A percentile compares a stretch with the other conserved stretches of the same genome.
These are phyloP conservation scores for Aspergillus jensenii DNA, from an alignment of 2,329 filamentous ascomycete genomes.

Conservation along the genomic window DNA sequence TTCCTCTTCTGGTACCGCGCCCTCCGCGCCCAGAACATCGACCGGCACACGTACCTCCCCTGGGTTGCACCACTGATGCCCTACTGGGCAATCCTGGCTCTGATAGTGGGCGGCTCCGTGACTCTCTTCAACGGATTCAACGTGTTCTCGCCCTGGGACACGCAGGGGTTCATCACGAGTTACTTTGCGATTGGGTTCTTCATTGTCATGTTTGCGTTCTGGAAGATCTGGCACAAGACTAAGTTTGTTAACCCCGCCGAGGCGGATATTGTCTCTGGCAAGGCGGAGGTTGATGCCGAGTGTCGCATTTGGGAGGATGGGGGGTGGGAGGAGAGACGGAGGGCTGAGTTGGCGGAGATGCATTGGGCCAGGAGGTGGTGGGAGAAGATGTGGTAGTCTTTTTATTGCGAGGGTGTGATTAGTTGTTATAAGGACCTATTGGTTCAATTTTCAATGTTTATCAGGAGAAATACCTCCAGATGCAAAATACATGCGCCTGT, in stretches of 20 bases:
- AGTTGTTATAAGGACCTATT: too few species aligned
- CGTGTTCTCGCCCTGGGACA: slow-evolving; percentile 40
- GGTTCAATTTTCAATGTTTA: too few species aligned
- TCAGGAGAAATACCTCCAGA: too few species aligned
- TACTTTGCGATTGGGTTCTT: slow-evolving; percentile 50
- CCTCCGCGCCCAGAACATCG: slow-evolving; percentile 65
- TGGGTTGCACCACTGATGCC: slow-evolving; percentile 69
- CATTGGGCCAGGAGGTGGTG: slow-evolving; percentile 26
- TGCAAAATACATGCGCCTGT: too few species aligned
- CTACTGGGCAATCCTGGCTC: slow-evolving; percentile 65
- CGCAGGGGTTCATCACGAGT: slow-evolving; percentile 51
- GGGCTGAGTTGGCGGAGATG: slow-evolving; percentile 30
- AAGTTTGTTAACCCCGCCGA: slow-evolving; percentile 26
- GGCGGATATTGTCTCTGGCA: slow-evolving; percentile 34
- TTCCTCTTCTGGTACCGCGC: slow-evolving; percentile 72
- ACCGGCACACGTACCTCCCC: slow-evolving; percentile 61
- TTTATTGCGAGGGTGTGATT: too few species aligned
- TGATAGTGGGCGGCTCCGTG: slow-evolving; percentile 52
- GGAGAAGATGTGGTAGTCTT: slow-evolving; percentile 32
- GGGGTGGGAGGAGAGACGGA: slow-evolving; percentile 28
- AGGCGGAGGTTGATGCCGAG: slow-evolving; percentile 35
- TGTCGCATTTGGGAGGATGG: slow-evolving; percentile 36
- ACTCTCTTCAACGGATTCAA: slow-evolving; percentile 67
- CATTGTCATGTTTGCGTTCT: slow-evolving; percentile 41
- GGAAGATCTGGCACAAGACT: slow-evolving; percentile 33